Base-by-base conservation (phyloP, 306 rosid species). In the Canavalia gladiata region DNA sequence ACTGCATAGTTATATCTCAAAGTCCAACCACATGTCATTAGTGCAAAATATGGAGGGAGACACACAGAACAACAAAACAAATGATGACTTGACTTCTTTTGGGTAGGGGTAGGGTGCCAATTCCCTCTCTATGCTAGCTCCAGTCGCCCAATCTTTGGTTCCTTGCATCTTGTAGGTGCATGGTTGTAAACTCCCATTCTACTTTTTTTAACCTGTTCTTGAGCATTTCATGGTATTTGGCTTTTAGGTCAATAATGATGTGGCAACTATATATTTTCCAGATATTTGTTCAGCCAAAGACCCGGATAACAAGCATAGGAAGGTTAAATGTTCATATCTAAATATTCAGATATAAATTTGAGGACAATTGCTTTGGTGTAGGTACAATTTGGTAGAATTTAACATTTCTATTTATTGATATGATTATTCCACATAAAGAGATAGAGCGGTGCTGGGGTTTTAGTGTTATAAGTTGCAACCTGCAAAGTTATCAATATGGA, bases 341-440 rank as follows among this genome's bases (percentile, higher is more conserved):
- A 67, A 42, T 7, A 68, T 8, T 29, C 6, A 68, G 54, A 67
- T 37, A 54, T 42, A 31, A 55, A 66, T 54, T 68, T 67, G 58
- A 68, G 37, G 66, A 2, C 37, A 54, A 78, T 8, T 39, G 25
- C 42, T 28, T 35, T 51, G 72, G 41, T 34, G 50, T 49, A 49
- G 37, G 18, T 43, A 74, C 41, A 58, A 58, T 6, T 30, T 58
- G 7, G 11, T 55, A 41, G 13, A 67, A 64, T 39, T 63, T 64
- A n/a, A 13, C 70, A 64, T 42, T 66, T 41, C n/a, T 8, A 56
- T 68, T 57, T 69, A 60, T 68, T 69, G 70, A 69, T 51, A 51
- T 46, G 33, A 57, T 18, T 18, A 18, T 18, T 45, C 13, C 9
- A 31, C 30, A 52, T 12, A 41, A 29, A 67, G 58, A 7, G 75